Conservation (phyloP, 768 basidiomycete species). For the Calocera viscosa region DNA sequence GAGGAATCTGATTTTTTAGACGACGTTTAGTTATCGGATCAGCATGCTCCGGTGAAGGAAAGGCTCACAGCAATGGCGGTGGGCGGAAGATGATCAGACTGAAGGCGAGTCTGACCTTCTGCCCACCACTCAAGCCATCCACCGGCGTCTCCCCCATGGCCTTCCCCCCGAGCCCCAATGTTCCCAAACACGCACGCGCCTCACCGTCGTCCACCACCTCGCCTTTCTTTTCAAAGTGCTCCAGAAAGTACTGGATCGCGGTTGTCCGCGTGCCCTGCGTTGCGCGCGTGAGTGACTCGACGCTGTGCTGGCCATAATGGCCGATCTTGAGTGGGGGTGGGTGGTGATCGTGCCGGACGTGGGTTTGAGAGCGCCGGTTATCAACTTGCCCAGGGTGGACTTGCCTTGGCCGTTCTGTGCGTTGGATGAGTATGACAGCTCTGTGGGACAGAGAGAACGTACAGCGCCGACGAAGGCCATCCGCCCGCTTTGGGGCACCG, state of each 20-base stretch:
- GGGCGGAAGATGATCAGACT: conserved; percentile 1
- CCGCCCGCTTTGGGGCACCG: conserved; percentile 31
- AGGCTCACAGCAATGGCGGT: not conserved
- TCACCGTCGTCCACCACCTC: conserved; percentile 28
- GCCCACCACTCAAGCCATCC: conserved; percentile 42
- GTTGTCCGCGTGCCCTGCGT: conserved; percentile 23
- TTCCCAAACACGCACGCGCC: conserved; percentile 33
- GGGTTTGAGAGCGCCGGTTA: conserved; percentile 29
- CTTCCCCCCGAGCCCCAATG: conserved; percentile 35
- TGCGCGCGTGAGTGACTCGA: conserved; percentile 37
- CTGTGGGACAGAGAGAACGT: not conserved
- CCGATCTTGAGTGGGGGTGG: conserved; percentile 46
- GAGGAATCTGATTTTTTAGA: conserved; percentile 24
- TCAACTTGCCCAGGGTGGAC: conserved; percentile 38
- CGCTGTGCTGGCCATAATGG: conserved; percentile 51
- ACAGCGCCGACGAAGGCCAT: conserved; percentile 33
- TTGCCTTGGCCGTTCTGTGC: conserved; percentile 43
- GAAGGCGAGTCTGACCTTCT: conserved; percentile 29
- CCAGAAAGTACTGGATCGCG: conserved; percentile 25
- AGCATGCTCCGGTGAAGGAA: not conserved
- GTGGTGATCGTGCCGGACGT: conserved; percentile 37
- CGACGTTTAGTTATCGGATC: not conserved
- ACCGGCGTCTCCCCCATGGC: conserved; percentile 35
- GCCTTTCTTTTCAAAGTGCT: conserved; percentile 18
- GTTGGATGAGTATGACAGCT: not conserved